phyloP scores from a whole-genome alignment of 371 early-diverging fungal species.

The Mortierella sp. region DNA sequence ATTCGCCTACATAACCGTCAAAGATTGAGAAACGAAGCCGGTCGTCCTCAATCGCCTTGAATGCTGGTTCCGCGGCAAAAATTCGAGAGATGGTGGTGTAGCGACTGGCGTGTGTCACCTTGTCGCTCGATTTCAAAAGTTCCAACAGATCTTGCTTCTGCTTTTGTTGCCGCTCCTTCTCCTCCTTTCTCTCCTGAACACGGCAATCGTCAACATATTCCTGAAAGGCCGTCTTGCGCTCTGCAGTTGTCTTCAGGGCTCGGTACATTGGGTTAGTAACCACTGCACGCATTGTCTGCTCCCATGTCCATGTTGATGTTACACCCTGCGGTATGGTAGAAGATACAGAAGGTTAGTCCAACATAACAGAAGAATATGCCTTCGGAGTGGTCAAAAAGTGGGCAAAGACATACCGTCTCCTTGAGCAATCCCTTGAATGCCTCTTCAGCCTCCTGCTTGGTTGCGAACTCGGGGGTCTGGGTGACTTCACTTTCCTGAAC shows the following conservation, averaged over 20 bases:
- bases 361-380: neutral
- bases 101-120: constrained; percentile 49
- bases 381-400: no score
- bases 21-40: constrained; percentile 45
- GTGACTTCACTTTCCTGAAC: constrained; percentile 26
- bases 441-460: constrained; percentile 87
- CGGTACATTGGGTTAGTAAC: constrained; percentile 88
- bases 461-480: constrained; percentile 70
- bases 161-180: constrained; percentile 49
- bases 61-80: constrained; percentile 55
- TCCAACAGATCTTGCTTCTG: constrained; percentile 60
- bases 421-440: constrained; percentile 83
- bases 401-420: constrained; percentile 67
- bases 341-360: neutral
- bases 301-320: constrained; percentile 90
- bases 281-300: constrained; percentile 88
- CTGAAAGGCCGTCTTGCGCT: constrained; percentile 87
- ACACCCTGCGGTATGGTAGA: constrained; percentile 72
- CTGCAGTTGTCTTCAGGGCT: constrained; percentile 83
- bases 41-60: constrained; percentile 56
- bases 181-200: constrained; percentile 62
- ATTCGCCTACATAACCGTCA: constrained; percentile 38
- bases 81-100: constrained; percentile 47
- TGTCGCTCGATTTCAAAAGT: constrained; percentile 56
- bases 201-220: constrained; percentile 72